phyloP scores from a whole-genome alignment of 192 early-diverging fungal species.

The Umbelopsis vinacea region DNA sequence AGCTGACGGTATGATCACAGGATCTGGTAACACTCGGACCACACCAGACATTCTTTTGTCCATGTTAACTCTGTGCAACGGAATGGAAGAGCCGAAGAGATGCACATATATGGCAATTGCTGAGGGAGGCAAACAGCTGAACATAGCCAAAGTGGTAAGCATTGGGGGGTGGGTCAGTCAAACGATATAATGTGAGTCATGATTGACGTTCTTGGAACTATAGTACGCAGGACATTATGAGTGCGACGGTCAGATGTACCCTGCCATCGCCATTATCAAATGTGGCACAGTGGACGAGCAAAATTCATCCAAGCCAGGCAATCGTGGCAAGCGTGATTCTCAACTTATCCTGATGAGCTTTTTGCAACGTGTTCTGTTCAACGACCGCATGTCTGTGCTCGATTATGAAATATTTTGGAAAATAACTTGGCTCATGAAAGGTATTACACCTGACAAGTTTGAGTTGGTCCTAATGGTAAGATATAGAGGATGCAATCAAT shows the following conservation, averaged over 20 bases:
- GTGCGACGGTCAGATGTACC: conserved; percentile 56
- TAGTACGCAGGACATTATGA: conserved; percentile 75
- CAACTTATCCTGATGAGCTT: conserved; percentile 95
- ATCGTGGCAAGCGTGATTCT: conserved; percentile 96
- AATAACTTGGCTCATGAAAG: conserved; percentile 72
- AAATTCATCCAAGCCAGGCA: conserved; percentile 75
- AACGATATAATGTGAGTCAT: conserved; percentile 14
- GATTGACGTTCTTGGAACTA: not conserved
- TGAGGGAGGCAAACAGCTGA: conserved; percentile 78
- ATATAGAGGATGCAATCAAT: not conserved
- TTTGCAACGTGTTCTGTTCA: conserved; percentile 76
- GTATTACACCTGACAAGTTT: conserved; percentile 85
- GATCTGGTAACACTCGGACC: conserved; percentile 66
- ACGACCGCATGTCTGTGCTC: conserved; percentile 86
- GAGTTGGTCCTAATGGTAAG: conserved; percentile 73
- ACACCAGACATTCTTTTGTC: conserved; percentile 78
- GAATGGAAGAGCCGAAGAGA: conserved; percentile 70
- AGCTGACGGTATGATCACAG: conserved; percentile 87
- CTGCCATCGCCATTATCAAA: conserved; percentile 71
- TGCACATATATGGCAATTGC: conserved; percentile 79
- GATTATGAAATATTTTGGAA: conserved; percentile 93
- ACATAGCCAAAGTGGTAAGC: conserved; percentile 78
- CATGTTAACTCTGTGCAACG: conserved; percentile 65
- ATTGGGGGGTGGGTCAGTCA: not conserved
- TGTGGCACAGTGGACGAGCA: conserved; percentile 71